phyloP scores from a whole-genome alignment of 2,329 filamentous ascomycete genomes.

The Trichoderma breve region DNA sequence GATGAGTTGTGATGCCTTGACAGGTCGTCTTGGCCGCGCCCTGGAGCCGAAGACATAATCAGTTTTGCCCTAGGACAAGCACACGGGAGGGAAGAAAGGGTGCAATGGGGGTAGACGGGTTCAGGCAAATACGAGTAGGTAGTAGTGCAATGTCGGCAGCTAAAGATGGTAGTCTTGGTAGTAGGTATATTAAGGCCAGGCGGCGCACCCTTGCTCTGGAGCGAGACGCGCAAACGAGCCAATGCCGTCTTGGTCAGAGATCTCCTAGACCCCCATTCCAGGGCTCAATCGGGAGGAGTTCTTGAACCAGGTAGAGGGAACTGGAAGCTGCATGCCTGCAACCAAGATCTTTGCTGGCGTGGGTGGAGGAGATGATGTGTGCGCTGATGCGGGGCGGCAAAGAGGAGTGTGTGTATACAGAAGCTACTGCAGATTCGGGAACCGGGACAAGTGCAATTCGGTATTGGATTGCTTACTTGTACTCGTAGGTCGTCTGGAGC shows the following conservation, averaged over 20 bases:
- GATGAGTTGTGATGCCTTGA: conserved; percentile 20
- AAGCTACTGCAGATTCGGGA: conserved; percentile 11
- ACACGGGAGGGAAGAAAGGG: not conserved
- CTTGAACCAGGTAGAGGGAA: conserved; percentile 21
- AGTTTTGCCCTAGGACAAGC: conserved; percentile 13
- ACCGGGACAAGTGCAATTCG: conserved; percentile 8
- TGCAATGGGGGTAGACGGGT: not conserved
- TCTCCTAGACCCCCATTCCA: conserved; percentile 14
- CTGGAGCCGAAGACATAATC: conserved; percentile 22
- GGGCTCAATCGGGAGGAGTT: conserved; percentile 19
- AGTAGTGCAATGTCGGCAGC: conserved; percentile 6
- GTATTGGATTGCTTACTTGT: not conserved
- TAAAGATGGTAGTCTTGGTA: not conserved
- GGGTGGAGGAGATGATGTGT: conserved; percentile 20
- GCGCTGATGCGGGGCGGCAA: conserved; percentile 20
- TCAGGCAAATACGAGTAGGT: not conserved
- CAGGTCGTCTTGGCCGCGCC: conserved; percentile 13
- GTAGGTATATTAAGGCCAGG: conserved; percentile 20
- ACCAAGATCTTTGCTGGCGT: conserved; percentile 19
- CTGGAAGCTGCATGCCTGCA: conserved; percentile 21
- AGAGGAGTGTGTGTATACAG: conserved; percentile 18
- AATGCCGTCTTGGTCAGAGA: conserved; percentile 16
- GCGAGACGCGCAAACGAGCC: conserved; percentile 22
- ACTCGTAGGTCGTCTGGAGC: not conserved
- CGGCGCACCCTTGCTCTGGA: conserved; percentile 22